A percentile compares a stretch with the other conserved stretches of the same genome.
These are phyloP conservation scores for Populus alba DNA, from an alignment of 345 rosid genomes.

Conservation along the genomic window DNA sequence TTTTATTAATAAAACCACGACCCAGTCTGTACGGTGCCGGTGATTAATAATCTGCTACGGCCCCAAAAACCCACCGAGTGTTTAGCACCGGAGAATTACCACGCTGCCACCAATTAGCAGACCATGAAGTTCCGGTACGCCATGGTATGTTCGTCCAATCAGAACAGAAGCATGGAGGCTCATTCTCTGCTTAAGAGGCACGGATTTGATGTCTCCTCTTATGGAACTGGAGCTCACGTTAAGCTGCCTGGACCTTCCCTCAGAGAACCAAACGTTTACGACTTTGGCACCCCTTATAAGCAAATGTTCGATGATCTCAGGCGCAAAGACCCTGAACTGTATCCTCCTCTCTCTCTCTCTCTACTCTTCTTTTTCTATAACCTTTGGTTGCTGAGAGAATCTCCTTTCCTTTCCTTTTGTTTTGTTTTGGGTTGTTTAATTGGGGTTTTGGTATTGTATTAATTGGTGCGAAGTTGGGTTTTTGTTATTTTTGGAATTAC, in stretches of 20 bases:
- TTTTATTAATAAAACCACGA: too few species aligned
- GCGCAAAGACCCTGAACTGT: constrained; percentile 96
- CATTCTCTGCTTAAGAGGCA: constrained; percentile 77
- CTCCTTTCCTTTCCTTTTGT: background rate
- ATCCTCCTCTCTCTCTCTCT: constrained; percentile 23
- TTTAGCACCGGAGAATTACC: too few species aligned
- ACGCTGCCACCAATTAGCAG: background rate
- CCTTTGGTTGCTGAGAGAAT: constrained; percentile 7
- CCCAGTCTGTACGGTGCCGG: too few species aligned
- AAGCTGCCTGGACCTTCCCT: constrained; percentile 88
- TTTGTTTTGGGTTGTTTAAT: background rate
- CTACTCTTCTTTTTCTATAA: background rate
- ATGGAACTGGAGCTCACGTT: constrained; percentile 70
- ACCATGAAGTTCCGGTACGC: constrained; percentile 76
- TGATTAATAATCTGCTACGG: too few species aligned
- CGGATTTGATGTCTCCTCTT: constrained; percentile 70
- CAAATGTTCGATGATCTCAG: constrained; percentile 93
- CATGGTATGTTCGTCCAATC: constrained; percentile 89
- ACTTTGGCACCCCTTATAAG: constrained; percentile 93
- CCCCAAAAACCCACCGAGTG: too few species aligned
- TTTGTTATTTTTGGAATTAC: background rate
- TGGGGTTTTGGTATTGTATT: background rate
- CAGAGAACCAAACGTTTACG: constrained; percentile 88
- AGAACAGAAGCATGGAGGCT: constrained; percentile 94
- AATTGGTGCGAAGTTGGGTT: background rate